Conservation (phyloP, 805 yeast species). For the Scheffersomyces lignosus region DNA sequence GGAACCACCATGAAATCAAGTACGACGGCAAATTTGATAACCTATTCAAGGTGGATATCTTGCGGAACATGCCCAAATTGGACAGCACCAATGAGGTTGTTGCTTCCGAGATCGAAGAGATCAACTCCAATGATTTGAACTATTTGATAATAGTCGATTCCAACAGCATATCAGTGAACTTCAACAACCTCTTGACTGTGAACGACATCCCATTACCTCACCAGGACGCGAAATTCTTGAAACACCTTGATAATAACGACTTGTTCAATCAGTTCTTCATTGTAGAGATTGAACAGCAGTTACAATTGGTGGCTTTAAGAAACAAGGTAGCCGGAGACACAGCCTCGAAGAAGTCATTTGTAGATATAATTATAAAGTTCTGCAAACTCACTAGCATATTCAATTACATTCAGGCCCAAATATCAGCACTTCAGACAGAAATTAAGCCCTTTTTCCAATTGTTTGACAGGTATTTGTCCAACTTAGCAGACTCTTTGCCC, state of each 20-base stretch:
- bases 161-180: slow-evolving; percentile 25
- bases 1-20: slow-evolving; percentile 12
- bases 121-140: slow-evolving; percentile 13
- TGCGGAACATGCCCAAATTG: slow-evolving; percentile 37
- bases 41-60: slow-evolving; percentile 27
- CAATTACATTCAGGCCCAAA: slow-evolving; percentile 22
- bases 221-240: slow-evolving; percentile 9
- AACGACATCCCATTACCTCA: slow-evolving; percentile 23
- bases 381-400: slow-evolving; percentile 27
- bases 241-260: slow-evolving; percentile 21
- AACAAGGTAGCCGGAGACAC: slow-evolving; percentile 9
- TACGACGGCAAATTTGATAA: slow-evolving; percentile 13
- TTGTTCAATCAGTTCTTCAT: slow-evolving; percentile 29
- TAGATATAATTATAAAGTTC: slow-evolving; percentile 21
- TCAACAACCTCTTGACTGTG: slow-evolving; percentile 31
- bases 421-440: slow-evolving; percentile 18
- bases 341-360: slow-evolving; percentile 13
- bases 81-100: slow-evolving; percentile 15
- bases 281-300: slow-evolving; percentile 9
- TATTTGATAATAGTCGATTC: slow-evolving; percentile 27
- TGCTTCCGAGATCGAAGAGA: slow-evolving; percentile 6
- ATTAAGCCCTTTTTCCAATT: slow-evolving; percentile 23
- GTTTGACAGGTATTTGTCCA: slow-evolving; percentile 34
- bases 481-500: slow-evolving; percentile 28
- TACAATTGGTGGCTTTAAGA: slow-evolving; percentile 15